These are phyloP conservation scores for Calycina herbarum DNA, from an alignment of 2,329 filamentous ascomycete genomes.

Conservation along the genomic window DNA sequence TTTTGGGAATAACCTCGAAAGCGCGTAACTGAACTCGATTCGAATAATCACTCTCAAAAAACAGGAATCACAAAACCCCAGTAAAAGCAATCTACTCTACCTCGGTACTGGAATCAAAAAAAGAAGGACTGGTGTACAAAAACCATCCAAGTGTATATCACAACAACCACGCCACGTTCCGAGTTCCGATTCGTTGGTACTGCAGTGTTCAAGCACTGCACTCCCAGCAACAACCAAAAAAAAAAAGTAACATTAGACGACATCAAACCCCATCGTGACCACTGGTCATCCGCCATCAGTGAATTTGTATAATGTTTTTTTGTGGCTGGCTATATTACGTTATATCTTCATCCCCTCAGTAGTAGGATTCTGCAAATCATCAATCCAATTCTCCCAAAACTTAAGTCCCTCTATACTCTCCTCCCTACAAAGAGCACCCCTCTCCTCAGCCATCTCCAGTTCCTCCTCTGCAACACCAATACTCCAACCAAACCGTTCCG, in stretches of 20 bases:
- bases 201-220: neutral
- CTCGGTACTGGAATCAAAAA: neutral
- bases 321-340: constrained; percentile 10
- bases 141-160: neutral
- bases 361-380: constrained; percentile 20
- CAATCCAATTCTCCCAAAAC: constrained; percentile 79
- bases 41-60: no score
- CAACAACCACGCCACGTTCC: constrained; percentile 3
- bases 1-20: no score
- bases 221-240: neutral
- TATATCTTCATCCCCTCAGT: constrained; percentile 4
- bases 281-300: neutral
- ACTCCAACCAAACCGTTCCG: constrained; percentile 93
- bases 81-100: no score
- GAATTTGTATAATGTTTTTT: constrained; percentile 7
- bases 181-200: neutral
- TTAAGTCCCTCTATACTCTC: constrained; percentile 86
- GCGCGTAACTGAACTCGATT: no score
- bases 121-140: neutral
- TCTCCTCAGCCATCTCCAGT: constrained; percentile 94
- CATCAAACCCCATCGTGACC: neutral
- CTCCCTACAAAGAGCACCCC: constrained; percentile 82
- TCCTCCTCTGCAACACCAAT: constrained; percentile 94
- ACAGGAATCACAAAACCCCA: no score
- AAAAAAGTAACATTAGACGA: neutral